Conservation (phyloP, 176 grass and related monocot species). For the Secale cereale region DNA sequence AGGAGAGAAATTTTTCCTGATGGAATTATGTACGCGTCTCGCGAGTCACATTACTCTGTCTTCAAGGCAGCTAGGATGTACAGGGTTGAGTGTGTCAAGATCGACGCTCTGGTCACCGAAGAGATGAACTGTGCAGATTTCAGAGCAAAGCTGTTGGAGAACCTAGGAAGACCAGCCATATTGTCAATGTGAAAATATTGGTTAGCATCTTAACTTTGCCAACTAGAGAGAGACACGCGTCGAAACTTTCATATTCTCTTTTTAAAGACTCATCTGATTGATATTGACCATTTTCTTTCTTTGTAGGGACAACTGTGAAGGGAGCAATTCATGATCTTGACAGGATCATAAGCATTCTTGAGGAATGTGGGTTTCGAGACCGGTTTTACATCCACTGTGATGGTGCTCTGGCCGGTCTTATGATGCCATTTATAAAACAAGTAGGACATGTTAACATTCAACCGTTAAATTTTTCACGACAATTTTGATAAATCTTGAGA, state of each 20-base stretch:
- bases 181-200: conserved; percentile 51
- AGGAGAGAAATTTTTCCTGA: conserved; percentile 45
- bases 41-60: conserved; percentile 48
- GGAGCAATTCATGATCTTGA: conserved; percentile 47
- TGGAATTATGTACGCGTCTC: conserved; percentile 38
- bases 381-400: conserved; percentile 44
- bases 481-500: neutral
- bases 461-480: accelerated
- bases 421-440: conserved; percentile 4
- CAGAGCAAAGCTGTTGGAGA: conserved; percentile 3
- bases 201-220: neutral
- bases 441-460: conserved; percentile 1
- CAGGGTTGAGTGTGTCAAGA: conserved; percentile 32
- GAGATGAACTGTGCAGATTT: conserved; percentile 49
- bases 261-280: neutral
- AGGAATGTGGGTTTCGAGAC: conserved; percentile 27
- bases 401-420: conserved; percentile 28
- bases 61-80: conserved; percentile 59
- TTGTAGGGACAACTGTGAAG: conserved; percentile 30
- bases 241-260: too few relatives aligned
- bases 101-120: conserved; percentile 16
- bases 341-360: conserved; percentile 25
- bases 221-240: too few relatives aligned
- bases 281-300: neutral
- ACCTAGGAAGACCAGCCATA: conserved; percentile 32